Base-by-base conservation (phyloP, 1,139 yeast genomes). In the Yamadazyma dendronema region DNA sequence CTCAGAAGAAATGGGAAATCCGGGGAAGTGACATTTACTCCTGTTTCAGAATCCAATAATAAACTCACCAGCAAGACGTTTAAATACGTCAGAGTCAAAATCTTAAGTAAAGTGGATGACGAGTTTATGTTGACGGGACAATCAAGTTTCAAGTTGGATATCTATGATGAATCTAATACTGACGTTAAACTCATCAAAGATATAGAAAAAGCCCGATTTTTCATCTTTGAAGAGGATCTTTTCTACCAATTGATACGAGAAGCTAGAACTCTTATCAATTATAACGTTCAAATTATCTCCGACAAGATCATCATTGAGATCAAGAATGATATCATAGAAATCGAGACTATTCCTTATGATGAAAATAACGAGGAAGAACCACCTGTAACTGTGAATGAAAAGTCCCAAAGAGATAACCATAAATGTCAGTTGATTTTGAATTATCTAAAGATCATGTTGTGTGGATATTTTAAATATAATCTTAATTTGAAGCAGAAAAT, bases 181-280 rank as follows among this genome's bases (percentile, higher is more conserved):
- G 54, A 53, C n/a, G 68, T 67, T n/a, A 59, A 56, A 10, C 61
- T 74, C 9, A 68, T 76, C n/a, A 67, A 69, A 44, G 73, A 71
- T 19, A 80, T 84, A 19, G 73, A 74, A 47, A 75, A 65, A 43
- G 81, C 87, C 0, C 67, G 96, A 36, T 81, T 74, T 47, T 78
- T 81, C 43, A 66, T 90, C 7, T 90, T 90, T 63, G 97, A 90
- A 53, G 94, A 87, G 50, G 97, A 90, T 54, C 66, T 84, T 34
- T 79, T 77, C 49, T 76, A 78, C 54, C 88, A 83, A 49, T 62
- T 90, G 42, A 73, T 82, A 23, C 75, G 83, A 44, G 97, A 90
- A 58, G 89, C 96, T 0, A 74, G 83, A 33, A 57, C 73, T 7
- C 64, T 90, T 43, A 72, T 84, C n/a, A 78, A 89, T 27, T 80